Conservation (phyloP, 768 basidiomycete genomes). For the Trametes meyenii region DNA sequence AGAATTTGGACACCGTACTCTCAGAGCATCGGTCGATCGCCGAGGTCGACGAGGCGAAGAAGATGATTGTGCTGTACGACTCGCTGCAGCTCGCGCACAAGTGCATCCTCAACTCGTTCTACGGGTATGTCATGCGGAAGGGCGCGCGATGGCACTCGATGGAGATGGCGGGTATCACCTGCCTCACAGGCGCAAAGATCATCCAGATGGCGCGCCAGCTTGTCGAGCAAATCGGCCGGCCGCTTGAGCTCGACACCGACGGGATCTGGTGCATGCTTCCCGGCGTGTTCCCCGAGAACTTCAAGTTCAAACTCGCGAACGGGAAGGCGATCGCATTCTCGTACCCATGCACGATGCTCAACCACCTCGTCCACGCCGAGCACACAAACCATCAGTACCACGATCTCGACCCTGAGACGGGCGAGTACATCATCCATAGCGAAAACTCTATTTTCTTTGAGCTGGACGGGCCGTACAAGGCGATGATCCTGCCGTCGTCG, state of each 20-base stretch:
- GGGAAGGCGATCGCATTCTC: conserved; percentile 91
- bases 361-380: conserved; percentile 92
- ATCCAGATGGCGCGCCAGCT: conserved; percentile 98
- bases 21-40: conserved; percentile 73
- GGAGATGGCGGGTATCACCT: conserved; percentile 99
- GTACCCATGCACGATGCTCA: conserved; percentile 99
- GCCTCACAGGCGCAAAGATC: conserved; percentile 95
- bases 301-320: conserved; percentile 86
- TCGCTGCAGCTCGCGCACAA: conserved; percentile 99
- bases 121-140: conserved; percentile 99
- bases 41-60: conserved; percentile 95
- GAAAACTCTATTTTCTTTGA: conserved; percentile 99
- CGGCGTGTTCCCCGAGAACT: conserved; percentile 96
- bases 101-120: conserved; percentile 99
- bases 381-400: conserved; percentile 99
- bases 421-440: conserved; percentile 82
- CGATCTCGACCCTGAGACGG: conserved; percentile 81
- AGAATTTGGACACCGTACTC: conserved; percentile 81
- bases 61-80: conserved; percentile 98
- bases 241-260: conserved; percentile 96
- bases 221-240: conserved; percentile 96
- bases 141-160: conserved; percentile 99
- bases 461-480: conserved; percentile 96
- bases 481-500: conserved; percentile 98
- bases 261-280: conserved; percentile 99